phyloP scores from a whole-genome alignment of 1,284 basidiomycete species.

The Marasmius oreades region DNA sequence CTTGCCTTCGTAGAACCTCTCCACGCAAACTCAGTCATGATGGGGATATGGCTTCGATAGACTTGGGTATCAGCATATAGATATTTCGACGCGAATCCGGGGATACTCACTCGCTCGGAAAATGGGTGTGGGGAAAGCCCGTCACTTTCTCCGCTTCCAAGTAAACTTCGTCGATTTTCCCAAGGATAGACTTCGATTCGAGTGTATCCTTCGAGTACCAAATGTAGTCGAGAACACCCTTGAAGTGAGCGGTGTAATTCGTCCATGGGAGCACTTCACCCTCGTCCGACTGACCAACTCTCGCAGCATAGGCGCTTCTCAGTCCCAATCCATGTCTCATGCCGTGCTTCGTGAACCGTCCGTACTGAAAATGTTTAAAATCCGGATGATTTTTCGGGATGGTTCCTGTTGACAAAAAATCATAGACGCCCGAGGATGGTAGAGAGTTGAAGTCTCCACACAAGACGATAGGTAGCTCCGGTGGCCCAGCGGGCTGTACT shows the following conservation, averaged over 20 bases:
- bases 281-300: background rate
- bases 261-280: background rate
- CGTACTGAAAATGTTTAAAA: background rate
- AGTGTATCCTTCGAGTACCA: background rate
- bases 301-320: background rate
- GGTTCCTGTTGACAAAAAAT: background rate
- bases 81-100: background rate
- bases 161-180: background rate
- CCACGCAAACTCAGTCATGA: background rate
- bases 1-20: background rate
- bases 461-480: background rate
- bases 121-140: background rate
- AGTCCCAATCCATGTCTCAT: background rate
- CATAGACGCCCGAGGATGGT: background rate
- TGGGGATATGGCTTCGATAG: background rate
- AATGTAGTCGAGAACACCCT: conserved; percentile 2
- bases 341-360: background rate
- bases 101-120: conserved; percentile 1
- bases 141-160: background rate
- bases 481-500: background rate
- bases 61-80: background rate
- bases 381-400: background rate
- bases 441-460: conserved; percentile 3
- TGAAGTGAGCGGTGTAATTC: conserved; percentile 1
- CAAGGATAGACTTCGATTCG: background rate